Conservation (phyloP, 1,139 yeast genomes). For the Pichia sp. region DNA sequence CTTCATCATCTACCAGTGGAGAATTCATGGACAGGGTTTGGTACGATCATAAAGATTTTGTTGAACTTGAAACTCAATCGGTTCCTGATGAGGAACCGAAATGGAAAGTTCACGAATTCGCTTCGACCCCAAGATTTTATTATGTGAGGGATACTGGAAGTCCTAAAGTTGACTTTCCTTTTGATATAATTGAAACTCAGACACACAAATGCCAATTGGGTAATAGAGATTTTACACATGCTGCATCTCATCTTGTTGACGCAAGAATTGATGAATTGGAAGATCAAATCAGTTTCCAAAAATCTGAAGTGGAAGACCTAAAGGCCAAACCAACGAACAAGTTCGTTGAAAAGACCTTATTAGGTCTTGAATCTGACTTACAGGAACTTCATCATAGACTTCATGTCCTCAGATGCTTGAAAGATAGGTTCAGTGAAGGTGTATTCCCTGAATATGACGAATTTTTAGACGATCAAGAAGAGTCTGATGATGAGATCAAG, state of each 20-base stretch:
- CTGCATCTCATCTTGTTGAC: slow-evolving; percentile 45
- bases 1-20: slow-evolving; percentile 21
- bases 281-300: slow-evolving; percentile 36
- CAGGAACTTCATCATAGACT: slow-evolving; percentile 37
- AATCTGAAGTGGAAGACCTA: slow-evolving; percentile 15
- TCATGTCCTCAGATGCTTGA: slow-evolving; percentile 35
- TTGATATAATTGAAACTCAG: slow-evolving; percentile 25
- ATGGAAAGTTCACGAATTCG: slow-evolving; percentile 59
- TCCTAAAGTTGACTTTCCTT: slow-evolving; percentile 50
- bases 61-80: slow-evolving; percentile 61
- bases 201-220: slow-evolving; percentile 68
- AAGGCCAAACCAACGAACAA: slow-evolving; percentile 17
- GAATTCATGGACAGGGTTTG: slow-evolving; percentile 38
- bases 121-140: slow-evolving; percentile 70
- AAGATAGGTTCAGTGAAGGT: slow-evolving; percentile 33
- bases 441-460: slow-evolving; percentile 30
- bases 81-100: slow-evolving; percentile 49
- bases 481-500: slow-evolving; percentile 25
- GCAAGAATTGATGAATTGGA: slow-evolving; percentile 41
- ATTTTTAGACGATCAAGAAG: slow-evolving; percentile 24
- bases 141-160: slow-evolving; percentile 65
- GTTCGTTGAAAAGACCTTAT: slow-evolving; percentile 30
- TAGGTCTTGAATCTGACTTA: slow-evolving; percentile 30
- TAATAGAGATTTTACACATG: slow-evolving; percentile 48
- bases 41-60: slow-evolving; percentile 79